Evolutionary conservation across 2,329 filamentous ascomycete genomes (phyloP), one percentile per base, ranked within the genome.

Genomic region (Fusarium aywerte): DNA sequence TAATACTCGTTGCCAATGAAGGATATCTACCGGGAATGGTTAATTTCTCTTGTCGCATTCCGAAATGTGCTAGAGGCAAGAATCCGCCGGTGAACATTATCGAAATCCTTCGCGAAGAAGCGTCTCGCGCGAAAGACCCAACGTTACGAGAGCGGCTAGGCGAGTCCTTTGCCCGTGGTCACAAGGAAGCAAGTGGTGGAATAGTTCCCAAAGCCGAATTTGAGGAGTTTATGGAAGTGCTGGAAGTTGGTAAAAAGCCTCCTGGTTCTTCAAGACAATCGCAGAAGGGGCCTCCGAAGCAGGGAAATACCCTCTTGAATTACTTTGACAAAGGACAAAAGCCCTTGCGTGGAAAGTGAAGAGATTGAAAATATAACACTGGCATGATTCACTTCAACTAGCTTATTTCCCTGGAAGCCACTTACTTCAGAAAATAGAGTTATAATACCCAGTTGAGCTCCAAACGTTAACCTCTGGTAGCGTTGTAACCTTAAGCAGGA

Each of bases 121-220:
- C 85, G 29, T 78, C 78, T 33, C 72, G 69, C 16, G 79, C 78
- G 18, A 76, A 77, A 12, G 78, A 80, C 32, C 71, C 76, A 31
- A 80, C 76, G 6, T 62, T 81, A 54, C 70, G 76, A 5, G 79
- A 84, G 53, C 76, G 87, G 15, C 71, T 90, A 12, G 89, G 89
- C 0, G 84, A 88, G 45, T 87, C 83, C 25, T 91, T 91, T 71
- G 89, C 88, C 1, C 81, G 85, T 51, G 89, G 89, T 0, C 89
- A 91, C 65, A 89, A 88, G 61, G 88, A 90, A 71, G 89, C 89
- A 0, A 89, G 86, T 45, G 89, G 89, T 2, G 89, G 89, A 0
- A 87, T 90, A 43, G 85, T 91, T 0, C 81, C 82, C 0, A 81
- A 77, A 12, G 82, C 80, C 3, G 87, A 89, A 59, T 91, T 91